Conservation (phyloP, 345 rosid genomes). For the Syzygium aromaticum region DNA sequence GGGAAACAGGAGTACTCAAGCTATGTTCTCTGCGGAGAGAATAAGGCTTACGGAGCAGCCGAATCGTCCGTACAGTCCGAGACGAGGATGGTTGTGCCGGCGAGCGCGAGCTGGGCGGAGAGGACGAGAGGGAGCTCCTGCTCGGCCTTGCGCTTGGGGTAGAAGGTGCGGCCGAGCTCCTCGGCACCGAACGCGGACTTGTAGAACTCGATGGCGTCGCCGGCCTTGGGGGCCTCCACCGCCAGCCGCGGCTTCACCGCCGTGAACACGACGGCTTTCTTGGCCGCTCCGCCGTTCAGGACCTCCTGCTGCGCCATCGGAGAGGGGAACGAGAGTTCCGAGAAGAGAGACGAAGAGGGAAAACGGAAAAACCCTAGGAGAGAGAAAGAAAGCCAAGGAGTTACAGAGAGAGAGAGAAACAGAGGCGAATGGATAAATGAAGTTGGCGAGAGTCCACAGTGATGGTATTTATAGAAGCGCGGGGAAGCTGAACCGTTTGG, state of each 20-base stretch:
- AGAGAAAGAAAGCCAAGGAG: conserved; percentile 6
- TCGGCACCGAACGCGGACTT: conserved; percentile 69
- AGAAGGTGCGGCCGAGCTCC: conserved; percentile 48
- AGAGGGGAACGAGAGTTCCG: background rate
- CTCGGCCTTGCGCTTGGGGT: conserved; percentile 87
- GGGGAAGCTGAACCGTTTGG: conserved; percentile 48
- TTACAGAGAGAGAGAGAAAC: background rate
- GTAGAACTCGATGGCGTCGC: conserved; percentile 76
- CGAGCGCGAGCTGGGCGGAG: conserved; percentile 60
- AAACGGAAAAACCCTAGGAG: conserved; percentile 19
- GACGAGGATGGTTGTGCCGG: conserved; percentile 48
- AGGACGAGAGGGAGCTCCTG: conserved; percentile 82
- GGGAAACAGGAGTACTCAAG: background rate
- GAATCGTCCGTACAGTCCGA: conserved; percentile 37
- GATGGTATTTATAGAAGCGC: conserved; percentile 37
- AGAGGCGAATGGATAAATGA: conserved; percentile 6
- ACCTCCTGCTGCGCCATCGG: conserved; percentile 49
- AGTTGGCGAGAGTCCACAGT: background rate
- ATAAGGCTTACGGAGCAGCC: conserved; percentile 19
- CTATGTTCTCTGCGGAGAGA: background rate
- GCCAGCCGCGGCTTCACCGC: conserved; percentile 56
- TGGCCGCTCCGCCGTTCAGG: conserved; percentile 43
- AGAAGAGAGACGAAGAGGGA: background rate
- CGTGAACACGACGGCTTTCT: conserved; percentile 40
- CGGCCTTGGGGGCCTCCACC: conserved; percentile 78